These are phyloP conservation scores for Staphylotrichum tortipilum DNA, from an alignment of 495 filamentous ascomycete genomes.

Conservation along the genomic window DNA sequence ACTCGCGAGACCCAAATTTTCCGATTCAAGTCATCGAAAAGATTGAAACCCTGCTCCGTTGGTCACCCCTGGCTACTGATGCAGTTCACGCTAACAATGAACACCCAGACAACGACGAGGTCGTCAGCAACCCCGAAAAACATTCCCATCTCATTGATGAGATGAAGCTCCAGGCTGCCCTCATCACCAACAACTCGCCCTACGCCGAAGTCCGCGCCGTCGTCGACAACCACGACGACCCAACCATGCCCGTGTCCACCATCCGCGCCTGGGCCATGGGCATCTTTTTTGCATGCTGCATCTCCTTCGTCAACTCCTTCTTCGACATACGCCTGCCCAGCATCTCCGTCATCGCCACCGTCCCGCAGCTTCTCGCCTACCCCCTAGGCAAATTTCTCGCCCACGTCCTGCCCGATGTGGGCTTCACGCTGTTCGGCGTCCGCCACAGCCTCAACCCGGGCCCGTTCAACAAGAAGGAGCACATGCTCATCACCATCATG, in stretches of 20 bases:
- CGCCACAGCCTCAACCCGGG: constrained; percentile 39
- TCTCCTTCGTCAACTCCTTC: constrained; percentile 37
- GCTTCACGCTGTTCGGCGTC: constrained; percentile 31
- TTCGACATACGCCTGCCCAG: constrained; percentile 34
- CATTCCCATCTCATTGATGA: constrained; percentile 29
- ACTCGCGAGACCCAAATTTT: constrained; percentile 31
- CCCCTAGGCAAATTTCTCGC: constrained; percentile 30
- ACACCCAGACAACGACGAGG: constrained; percentile 25
- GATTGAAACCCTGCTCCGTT: constrained; percentile 23
- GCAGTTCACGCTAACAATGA: neutral
- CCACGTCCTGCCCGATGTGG: constrained; percentile 27
- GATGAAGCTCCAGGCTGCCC: constrained; percentile 36
- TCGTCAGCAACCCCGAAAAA: constrained; percentile 31
- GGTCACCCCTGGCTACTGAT: neutral
- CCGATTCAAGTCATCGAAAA: constrained; percentile 26
- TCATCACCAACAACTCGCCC: constrained; percentile 37
- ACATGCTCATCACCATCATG: constrained; percentile 45
- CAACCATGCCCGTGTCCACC: constrained; percentile 28
- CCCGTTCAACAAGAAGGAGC: constrained; percentile 45
- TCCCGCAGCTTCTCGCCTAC: constrained; percentile 35
- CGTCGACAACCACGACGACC: constrained; percentile 40
- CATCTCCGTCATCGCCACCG: constrained; percentile 26
- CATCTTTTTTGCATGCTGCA: constrained; percentile 26
- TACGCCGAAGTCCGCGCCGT: constrained; percentile 44
- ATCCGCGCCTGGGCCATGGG: constrained; percentile 36